Base-by-base conservation (phyloP, 257 asterid genomes). In the Scutellaria galericulata region DNA sequence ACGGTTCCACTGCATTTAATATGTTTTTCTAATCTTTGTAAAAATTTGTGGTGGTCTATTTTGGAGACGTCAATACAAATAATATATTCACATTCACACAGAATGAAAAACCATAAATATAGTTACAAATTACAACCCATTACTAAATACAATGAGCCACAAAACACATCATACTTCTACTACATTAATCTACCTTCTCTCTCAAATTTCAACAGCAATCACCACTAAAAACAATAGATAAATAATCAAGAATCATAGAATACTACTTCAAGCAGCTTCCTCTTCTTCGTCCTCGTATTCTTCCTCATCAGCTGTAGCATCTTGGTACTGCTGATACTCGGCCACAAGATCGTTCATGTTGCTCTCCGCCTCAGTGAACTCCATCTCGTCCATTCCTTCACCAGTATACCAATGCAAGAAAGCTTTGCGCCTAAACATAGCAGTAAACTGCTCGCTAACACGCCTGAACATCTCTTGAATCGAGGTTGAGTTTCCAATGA, bases 371-470 rank as follows among this genome's bases (percentile, higher is more conserved):
- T 79, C 83, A 5, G 83, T 79, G 66, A 79, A 79, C 71, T 79
- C 83, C 83, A 79, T 79, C 50, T 79, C 83, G 22, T 79, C 83
- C 83, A 79, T 79, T 41, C 79, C 84, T 42, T 80, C 84, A n/a
- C 84, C 81, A 0, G 84, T 75, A 78, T 80, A 80, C 82, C 82
- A 81, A 59, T 77, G 82, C 80, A 81, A 70, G 85, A 78, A 78
- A 55, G 81, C 83, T 27, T 82, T 82, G 2, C 83, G 81, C 68
- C 86, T 67, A 71, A 82, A 78, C 86, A 82, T 82, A 1, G 86
- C 86, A 2, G 83, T 82, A 46, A 82, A 82, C 57, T 82, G 86
- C 81, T 78, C 83, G 7, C 86, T 78, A n/a, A 81, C 85, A 7
- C 85, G 79, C 75, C 83, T 70, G 74, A 81, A 81, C 85, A 81